These are phyloP conservation scores for Hypoxylon fuscum DNA, from an alignment of 495 filamentous ascomycete genomes.

Conservation along the genomic window DNA sequence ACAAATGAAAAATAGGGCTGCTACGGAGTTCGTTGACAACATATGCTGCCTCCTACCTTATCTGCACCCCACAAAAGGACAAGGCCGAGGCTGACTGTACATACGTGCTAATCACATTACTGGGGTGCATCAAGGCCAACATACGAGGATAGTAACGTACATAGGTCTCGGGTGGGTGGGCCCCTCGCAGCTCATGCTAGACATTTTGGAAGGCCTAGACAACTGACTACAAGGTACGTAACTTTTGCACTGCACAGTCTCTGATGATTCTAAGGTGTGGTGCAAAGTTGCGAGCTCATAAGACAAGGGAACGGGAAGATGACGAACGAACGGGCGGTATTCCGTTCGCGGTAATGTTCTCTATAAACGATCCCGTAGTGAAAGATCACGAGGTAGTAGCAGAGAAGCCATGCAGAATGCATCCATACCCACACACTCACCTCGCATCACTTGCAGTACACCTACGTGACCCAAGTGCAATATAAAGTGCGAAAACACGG, in stretches of 20 bases:
- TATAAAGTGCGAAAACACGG: slow-evolving; percentile 28
- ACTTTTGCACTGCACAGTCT: slow-evolving; percentile 21
- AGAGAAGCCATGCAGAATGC: slow-evolving; percentile 34
- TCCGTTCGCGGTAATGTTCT: slow-evolving; percentile 32
- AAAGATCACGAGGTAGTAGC: slow-evolving; percentile 38
- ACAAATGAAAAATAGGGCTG: slow-evolving; percentile 9
- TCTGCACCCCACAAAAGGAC: slow-evolving; percentile 42
- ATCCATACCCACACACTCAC: slow-evolving; percentile 23
- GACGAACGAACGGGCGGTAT: slow-evolving; percentile 31
- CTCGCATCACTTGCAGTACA: slow-evolving; percentile 22
- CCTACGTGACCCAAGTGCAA: slow-evolving; percentile 28
- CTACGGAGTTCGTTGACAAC: neutral
- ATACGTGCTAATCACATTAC: slow-evolving; percentile 30
- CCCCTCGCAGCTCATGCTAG: slow-evolving; percentile 5
- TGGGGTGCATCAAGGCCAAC: slow-evolving; percentile 27
- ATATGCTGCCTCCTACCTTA: slow-evolving; percentile 17
- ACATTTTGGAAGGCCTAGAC: slow-evolving; percentile 27
- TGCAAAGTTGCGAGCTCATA: slow-evolving; percentile 34
- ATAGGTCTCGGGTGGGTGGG: slow-evolving; percentile 31
- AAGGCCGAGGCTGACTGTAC: slow-evolving; percentile 39
- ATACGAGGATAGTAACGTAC: slow-evolving; percentile 14
- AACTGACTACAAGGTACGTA: too few species aligned
- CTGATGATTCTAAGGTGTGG: slow-evolving; percentile 22
- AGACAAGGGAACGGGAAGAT: slow-evolving; percentile 33
- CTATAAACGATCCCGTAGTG: slow-evolving; percentile 10